Percentiles rank a stretch among this genome's conserved stretches.
Evolutionary conservation across 2,329 filamentous ascomycete species (phyloP).

Genomic region (Calonectria crousiana): DNA sequence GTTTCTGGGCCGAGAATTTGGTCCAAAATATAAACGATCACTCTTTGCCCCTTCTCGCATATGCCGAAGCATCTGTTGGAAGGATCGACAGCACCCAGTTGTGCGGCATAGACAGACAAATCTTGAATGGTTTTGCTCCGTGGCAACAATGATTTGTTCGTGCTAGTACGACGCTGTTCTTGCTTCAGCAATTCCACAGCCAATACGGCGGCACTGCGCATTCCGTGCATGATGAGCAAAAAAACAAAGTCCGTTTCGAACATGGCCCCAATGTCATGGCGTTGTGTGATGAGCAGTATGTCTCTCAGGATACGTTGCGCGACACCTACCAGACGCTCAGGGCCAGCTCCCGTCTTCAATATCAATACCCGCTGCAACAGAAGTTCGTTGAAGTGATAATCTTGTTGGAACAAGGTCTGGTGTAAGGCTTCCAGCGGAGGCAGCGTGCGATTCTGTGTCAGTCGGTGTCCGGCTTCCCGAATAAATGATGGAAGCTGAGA

Average conservation of each 20-base stretch:
- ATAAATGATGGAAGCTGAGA: not conserved
- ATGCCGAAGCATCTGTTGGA: not conserved
- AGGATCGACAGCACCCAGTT: not conserved
- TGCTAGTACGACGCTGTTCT: not conserved
- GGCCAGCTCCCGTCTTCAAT: not conserved
- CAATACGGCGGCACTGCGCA: constrained; percentile 2
- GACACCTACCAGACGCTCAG: not conserved
- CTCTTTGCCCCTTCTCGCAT: constrained; percentile 11
- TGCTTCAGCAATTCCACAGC: constrained; percentile 15
- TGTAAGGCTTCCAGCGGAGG: constrained; percentile 4
- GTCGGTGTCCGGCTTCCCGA: not conserved
- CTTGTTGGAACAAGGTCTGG: constrained; percentile 9
- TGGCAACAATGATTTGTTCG: not conserved
- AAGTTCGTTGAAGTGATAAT: not conserved
- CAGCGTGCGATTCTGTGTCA: not conserved
- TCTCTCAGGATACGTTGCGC: constrained; percentile 4
- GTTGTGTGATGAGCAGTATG: not conserved
- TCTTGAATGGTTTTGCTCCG: constrained; percentile 16
- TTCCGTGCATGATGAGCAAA: constrained; percentile 5
- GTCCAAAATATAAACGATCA: constrained; percentile 2
- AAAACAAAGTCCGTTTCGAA: constrained; percentile 15
- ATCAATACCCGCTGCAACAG: constrained; percentile 11
- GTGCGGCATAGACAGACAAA: constrained; percentile 10
- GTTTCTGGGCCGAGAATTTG: not conserved
- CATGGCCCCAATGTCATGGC: constrained; percentile 6